Base-by-base conservation (phyloP, 1,139 yeast species). In the Nematodospora anomalae region DNA sequence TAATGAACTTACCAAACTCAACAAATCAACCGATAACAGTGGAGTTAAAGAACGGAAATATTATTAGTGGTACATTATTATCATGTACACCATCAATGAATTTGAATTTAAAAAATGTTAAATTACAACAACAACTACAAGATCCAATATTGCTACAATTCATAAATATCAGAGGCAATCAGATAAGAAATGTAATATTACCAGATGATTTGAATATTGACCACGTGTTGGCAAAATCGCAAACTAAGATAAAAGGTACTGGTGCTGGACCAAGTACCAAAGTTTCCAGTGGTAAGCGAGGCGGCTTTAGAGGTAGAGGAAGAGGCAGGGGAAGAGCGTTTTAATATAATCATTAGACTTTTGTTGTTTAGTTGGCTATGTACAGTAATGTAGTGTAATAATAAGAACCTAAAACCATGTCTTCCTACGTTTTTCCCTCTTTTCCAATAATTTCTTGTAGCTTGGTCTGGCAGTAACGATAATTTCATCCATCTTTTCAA, bases 11-110 rank as follows among this genome's bases (percentile, higher is more conserved):
- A 44, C 74, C 76, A 21, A 56, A 62, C 42, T 60, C 72, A 49
- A 80, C 85, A 31, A 82, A 81, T 45, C 97, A 90, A 62, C 81
- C 90, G 30, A 92, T 92, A 6, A 92, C 94, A 37, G 87, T 92
- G 16, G 98, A 92, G 57, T 70, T 92, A 53, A 92, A 92, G 60
- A 89, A 92, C 59, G 97, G 97, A 22, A 62, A 59, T 41, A 59
- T 70, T 10, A 61, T 69, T 20, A 62, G 62, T 42, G 77, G 76
- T 1, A 71, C 67, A 43, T 52, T 92, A 28, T 76, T 86, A 30
- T 79, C 90, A 5, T 96, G 95, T 29, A 75, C 95, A 4, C 96
- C 97, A 23, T 79, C 86, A 49, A 92, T 92, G 98, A 92, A 92
- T 62, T 80, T 94, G 30, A 80, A 90, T 4, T 62, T 92, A 48